phyloP scores from a whole-genome alignment of 768 basidiomycete genomes.

The Panaeolus cyanescens region DNA sequence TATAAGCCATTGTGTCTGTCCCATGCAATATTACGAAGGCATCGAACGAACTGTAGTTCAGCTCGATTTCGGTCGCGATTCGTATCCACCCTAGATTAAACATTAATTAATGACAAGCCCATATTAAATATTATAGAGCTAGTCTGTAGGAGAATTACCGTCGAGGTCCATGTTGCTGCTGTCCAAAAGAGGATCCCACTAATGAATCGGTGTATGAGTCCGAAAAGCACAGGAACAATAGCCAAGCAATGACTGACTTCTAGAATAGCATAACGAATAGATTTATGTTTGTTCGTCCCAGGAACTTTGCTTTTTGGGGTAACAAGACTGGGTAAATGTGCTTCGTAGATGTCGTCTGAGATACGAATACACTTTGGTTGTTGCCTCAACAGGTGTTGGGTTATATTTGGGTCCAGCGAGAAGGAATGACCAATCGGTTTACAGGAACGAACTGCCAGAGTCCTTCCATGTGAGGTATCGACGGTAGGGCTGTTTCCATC shows the following conservation, averaged over 20 bases:
- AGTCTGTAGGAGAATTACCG: slow-evolving; percentile 40
- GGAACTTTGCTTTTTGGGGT: slow-evolving; percentile 72
- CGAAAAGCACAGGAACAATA: slow-evolving; percentile 8
- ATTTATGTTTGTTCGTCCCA: slow-evolving; percentile 61
- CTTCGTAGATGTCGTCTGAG: slow-evolving; percentile 69
- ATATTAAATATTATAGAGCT: not conserved
- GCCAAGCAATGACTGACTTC: slow-evolving; percentile 60
- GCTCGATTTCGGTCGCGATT: slow-evolving; percentile 89
- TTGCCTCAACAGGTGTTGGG: slow-evolving; percentile 16
- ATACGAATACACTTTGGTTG: slow-evolving; percentile 49
- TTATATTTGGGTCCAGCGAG: slow-evolving; percentile 32
- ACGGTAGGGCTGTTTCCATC: slow-evolving; percentile 21
- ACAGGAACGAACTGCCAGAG: slow-evolving; percentile 66
- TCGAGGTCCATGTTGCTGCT: slow-evolving; percentile 87
- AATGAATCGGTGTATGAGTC: slow-evolving; percentile 12
- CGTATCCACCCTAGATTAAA: slow-evolving; percentile 77
- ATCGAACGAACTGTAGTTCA: slow-evolving; percentile 84
- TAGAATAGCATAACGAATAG: slow-evolving; percentile 83
- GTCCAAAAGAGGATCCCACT: slow-evolving; percentile 90
- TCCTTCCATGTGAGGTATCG: slow-evolving; percentile 32
- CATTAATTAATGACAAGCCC: not conserved
- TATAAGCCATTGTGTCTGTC: slow-evolving; percentile 91
- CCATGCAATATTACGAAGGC: slow-evolving; percentile 92
- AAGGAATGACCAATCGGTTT: slow-evolving; percentile 59
- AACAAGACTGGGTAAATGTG: slow-evolving; percentile 71